Percentiles rank a stretch among this genome's conserved stretches.
Conservation (phyloP, 1,284 basidiomycete species). For the Xanthoconium separans region DNA sequence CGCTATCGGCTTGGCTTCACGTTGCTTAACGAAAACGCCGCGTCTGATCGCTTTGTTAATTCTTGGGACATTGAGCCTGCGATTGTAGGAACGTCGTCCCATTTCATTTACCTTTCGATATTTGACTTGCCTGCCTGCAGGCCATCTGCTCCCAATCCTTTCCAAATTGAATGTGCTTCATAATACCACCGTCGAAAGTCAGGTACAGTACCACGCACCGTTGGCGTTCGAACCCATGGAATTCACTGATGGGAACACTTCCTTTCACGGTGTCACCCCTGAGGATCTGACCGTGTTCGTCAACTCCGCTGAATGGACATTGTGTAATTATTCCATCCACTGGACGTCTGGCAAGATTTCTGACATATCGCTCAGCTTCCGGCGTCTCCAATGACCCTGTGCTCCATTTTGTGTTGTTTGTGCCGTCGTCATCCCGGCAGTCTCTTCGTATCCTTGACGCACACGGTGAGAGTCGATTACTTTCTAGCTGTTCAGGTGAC, state of each 20-base stretch:
- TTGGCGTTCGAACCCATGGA: slow-evolving; percentile 74
- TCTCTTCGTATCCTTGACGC: slow-evolving; percentile 71
- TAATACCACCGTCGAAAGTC: slow-evolving; percentile 92
- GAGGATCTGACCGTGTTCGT: slow-evolving; percentile 90
- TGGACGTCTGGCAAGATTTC: not conserved
- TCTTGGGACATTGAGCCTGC: slow-evolving; percentile 74
- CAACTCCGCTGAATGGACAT: slow-evolving; percentile 93
- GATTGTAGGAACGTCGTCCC: slow-evolving; percentile 53
- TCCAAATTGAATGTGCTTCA: slow-evolving; percentile 66
- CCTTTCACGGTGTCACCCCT: slow-evolving; percentile 60
- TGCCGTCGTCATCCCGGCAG: slow-evolving; percentile 69
- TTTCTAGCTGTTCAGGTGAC: slow-evolving; percentile 3
- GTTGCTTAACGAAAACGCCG: slow-evolving; percentile 84
- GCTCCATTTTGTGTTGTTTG: slow-evolving; percentile 88
- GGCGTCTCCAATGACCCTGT: slow-evolving; percentile 88
- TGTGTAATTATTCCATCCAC: slow-evolving; percentile 56
- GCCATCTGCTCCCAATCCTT: slow-evolving; percentile 67
- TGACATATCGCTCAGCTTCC: slow-evolving; percentile 52
- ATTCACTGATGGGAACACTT: slow-evolving; percentile 34
- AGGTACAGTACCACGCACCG: slow-evolving; percentile 90
- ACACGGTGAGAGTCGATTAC: slow-evolving; percentile 43
- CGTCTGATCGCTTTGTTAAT: slow-evolving; percentile 57
- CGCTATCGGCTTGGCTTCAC: slow-evolving; percentile 81
- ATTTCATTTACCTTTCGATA: slow-evolving; percentile 12
- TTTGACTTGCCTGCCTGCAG: slow-evolving; percentile 40